These are phyloP conservation scores for Guyanaporus albipodus DNA, from an alignment of 768 basidiomycete genomes.

Conservation along the genomic window DNA sequence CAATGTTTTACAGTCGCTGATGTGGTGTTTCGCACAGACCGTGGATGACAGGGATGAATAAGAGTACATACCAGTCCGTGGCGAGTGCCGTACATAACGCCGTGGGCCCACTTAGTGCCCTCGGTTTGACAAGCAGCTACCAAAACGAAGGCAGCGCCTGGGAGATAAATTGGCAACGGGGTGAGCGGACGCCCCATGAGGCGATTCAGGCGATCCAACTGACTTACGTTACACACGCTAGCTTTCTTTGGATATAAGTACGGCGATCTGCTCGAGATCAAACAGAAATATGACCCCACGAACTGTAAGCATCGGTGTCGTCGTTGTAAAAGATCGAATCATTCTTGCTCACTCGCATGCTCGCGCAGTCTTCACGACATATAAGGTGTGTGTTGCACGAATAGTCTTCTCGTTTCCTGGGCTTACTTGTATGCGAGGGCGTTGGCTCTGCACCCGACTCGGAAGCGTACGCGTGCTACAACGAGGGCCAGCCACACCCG, in stretches of 20 bases:
- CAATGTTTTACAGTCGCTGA: too few species aligned
- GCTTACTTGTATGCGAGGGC: too few species aligned
- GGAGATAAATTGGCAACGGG: conserved; percentile 19
- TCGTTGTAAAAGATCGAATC: too few species aligned
- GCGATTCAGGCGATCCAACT: too few species aligned
- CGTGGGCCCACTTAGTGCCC: conserved; percentile 7
- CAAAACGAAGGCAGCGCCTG: conserved; percentile 20
- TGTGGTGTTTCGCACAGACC: background rate
- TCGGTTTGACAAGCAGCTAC: conserved; percentile 21
- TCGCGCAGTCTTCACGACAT: too few species aligned
- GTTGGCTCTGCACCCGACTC: too few species aligned
- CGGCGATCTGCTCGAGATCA: conserved; percentile 12
- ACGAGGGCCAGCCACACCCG: too few species aligned
- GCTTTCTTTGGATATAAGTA: conserved; percentile 23
- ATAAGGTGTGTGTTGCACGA: too few species aligned
- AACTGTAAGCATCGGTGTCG: too few species aligned
- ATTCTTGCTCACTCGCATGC: too few species aligned
- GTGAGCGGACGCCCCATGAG: background rate
- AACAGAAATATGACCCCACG: conserved; percentile 19
- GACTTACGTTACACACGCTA: background rate
- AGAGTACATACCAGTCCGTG: conserved; percentile 7
- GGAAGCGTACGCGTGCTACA: too few species aligned
- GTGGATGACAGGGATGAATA: background rate
- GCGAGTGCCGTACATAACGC: conserved; percentile 8
- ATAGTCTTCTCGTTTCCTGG: too few species aligned